Conservation (phyloP, 352 stramenopile species). For the Phytophthora capsici region DNA sequence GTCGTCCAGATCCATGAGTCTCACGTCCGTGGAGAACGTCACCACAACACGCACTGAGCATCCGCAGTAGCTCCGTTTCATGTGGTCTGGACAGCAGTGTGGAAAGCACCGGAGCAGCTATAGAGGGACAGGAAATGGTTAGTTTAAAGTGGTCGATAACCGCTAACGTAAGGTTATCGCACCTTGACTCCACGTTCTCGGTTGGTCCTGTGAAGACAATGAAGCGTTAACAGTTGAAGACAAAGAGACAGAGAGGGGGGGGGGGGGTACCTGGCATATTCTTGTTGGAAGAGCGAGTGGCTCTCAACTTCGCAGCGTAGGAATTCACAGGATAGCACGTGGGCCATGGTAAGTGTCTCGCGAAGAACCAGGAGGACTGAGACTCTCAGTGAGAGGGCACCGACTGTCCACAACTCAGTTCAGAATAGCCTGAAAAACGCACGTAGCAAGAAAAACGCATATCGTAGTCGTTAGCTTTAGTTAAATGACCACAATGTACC, state of each 20-base stretch:
- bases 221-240: too few species aligned
- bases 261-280: constrained; percentile 36
- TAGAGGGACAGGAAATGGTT: background rate
- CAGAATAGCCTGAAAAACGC: too few species aligned
- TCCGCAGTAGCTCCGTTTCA: constrained; percentile 46
- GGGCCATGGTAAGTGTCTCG: background rate
- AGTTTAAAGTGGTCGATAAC: background rate
- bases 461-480: too few species aligned
- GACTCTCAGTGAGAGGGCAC: too few species aligned
- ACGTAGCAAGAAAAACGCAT: too few species aligned
- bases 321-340: constrained; percentile 31
- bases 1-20: constrained; percentile 2
- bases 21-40: constrained; percentile 19
- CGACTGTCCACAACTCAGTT: background rate
- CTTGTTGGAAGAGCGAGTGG: constrained; percentile 42
- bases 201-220: constrained; percentile 16
- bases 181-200: constrained; percentile 24
- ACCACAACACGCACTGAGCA: constrained; percentile 36
- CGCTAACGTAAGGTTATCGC: background rate
- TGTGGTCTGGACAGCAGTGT: constrained; percentile 46
- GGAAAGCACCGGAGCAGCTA: constrained; percentile 45
- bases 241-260: too few species aligned
- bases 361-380: background rate
- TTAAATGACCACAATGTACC: too few species aligned
- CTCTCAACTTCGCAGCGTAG: constrained; percentile 36